Percentiles rank a stretch among this genome's conserved stretches.
Conservation (phyloP, 805 yeast species). For the Metschnikowia matae region DNA sequence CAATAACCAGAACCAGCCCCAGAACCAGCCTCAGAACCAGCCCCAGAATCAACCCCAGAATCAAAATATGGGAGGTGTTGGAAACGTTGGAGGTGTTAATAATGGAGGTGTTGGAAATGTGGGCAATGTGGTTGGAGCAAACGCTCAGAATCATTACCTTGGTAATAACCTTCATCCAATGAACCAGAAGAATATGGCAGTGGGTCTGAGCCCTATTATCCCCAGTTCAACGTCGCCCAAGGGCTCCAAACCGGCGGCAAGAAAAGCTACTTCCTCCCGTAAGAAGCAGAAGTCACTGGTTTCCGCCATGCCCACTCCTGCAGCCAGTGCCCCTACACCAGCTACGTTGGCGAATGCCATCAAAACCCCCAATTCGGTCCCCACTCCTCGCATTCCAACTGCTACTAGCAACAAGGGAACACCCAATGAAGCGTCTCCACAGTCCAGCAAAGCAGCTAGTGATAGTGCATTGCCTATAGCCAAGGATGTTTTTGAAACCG, state of each 20-base stretch:
- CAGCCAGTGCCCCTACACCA: slow-evolving; percentile 35
- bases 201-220: slow-evolving; percentile 3
- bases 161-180: background rate
- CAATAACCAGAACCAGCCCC: background rate
- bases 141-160: background rate
- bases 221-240: background rate
- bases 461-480: slow-evolving; percentile 11
- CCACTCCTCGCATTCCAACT: slow-evolving; percentile 38
- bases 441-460: slow-evolving; percentile 1
- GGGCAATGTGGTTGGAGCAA: background rate
- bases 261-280: slow-evolving; percentile 5
- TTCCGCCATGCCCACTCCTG: slow-evolving; percentile 34
- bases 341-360: slow-evolving; percentile 35
- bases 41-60: background rate
- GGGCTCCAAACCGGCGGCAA: background rate
- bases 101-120: background rate
- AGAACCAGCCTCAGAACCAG: background rate
- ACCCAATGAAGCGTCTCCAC: slow-evolving; percentile 37
- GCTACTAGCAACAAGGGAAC: slow-evolving; percentile 40
- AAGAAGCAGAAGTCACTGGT: slow-evolving; percentile 18
- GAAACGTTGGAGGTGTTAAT: too few species aligned
- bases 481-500: slow-evolving; percentile 22
- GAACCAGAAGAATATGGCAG: background rate
- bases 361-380: slow-evolving; percentile 42
- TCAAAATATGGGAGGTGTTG: too few species aligned